phyloP scores from a whole-genome alignment of 352 stramenopile species.

The Pythium graminicola region DNA sequence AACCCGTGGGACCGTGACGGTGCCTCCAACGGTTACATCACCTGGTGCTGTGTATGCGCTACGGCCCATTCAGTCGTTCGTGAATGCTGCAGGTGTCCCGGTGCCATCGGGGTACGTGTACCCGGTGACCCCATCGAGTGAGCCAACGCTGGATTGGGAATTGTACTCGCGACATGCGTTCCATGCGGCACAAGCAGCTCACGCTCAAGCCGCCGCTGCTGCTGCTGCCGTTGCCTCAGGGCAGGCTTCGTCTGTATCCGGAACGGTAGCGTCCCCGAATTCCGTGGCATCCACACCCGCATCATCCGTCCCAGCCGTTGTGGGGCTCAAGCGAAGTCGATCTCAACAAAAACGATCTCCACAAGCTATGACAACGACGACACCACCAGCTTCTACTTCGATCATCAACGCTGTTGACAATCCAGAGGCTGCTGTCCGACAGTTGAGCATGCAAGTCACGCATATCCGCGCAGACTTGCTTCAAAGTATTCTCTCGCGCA shows the following conservation, averaged over 20 bases:
- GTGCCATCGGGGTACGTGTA: conserved; percentile 5
- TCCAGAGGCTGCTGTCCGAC: conserved; percentile 50
- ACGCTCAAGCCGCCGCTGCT: neutral
- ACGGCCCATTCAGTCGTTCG: conserved; percentile 19
- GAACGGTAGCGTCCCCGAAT: neutral
- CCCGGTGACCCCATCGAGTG: conserved; percentile 14
- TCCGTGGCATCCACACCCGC: neutral
- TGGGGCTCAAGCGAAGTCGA: conserved; percentile 19
- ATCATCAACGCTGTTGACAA: conserved; percentile 10
- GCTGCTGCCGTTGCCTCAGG: neutral
- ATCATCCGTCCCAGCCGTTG: conserved; percentile 12
- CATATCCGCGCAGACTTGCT: conserved; percentile 59
- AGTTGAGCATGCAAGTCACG: conserved; percentile 51
- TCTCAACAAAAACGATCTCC: conserved; percentile 8
- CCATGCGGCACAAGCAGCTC: conserved; percentile 2
- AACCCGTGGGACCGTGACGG: neutral
- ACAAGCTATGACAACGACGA: neutral
- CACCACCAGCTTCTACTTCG: neutral
- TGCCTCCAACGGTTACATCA: neutral
- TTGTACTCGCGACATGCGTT: conserved; percentile 25
- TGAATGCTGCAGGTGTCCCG: neutral
- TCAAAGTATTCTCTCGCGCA: conserved; percentile 55
- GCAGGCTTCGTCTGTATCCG: neutral
- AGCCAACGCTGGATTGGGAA: conserved; percentile 30
- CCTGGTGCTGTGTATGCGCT: conserved; percentile 10